Percentiles rank a stretch among this genome's conserved stretches.
Conservation (phyloP, 805 yeast species). For the Candida andamanensis region DNA sequence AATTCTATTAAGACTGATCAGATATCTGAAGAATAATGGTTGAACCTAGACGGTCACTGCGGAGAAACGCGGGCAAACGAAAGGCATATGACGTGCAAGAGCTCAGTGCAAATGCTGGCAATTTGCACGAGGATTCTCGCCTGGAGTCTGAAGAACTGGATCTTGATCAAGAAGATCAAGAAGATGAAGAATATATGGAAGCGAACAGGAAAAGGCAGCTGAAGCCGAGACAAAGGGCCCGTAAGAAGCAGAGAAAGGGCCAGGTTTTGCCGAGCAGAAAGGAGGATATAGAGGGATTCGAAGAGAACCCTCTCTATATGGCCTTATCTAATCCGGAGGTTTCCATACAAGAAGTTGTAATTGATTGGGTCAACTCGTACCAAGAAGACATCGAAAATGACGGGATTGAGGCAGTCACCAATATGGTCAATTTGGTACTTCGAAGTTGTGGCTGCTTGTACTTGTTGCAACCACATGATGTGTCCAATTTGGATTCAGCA, state of each 20-base stretch:
- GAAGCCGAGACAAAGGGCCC: not conserved
- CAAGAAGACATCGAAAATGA: slow-evolving; percentile 28
- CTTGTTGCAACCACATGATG: slow-evolving; percentile 70
- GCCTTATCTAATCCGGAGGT: slow-evolving; percentile 28
- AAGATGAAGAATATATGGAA: not conserved
- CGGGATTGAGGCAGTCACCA: slow-evolving; percentile 44
- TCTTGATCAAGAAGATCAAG: not conserved
- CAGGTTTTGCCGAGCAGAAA: not conserved
- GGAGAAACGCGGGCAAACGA: too few relatives aligned
- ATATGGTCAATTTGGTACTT: slow-evolving; percentile 62
- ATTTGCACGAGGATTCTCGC: too few relatives aligned
- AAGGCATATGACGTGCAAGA: too few relatives aligned
- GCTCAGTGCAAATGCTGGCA: too few relatives aligned
- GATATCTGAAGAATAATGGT: too few relatives aligned
- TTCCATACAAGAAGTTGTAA: slow-evolving; percentile 28
- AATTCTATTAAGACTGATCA: too few relatives aligned
- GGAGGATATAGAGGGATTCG: slow-evolving; percentile 12
- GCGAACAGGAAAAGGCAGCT: slow-evolving; percentile 1
- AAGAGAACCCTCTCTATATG: slow-evolving; percentile 26
- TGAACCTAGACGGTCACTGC: too few relatives aligned
- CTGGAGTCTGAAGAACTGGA: not conserved
- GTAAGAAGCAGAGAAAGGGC: not conserved
- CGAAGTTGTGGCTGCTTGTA: slow-evolving; percentile 69
- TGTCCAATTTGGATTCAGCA: slow-evolving; percentile 63
- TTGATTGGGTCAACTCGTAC: slow-evolving; percentile 35